A percentile compares a stretch with the other conserved stretches of the same genome.
phyloP scores from a whole-genome alignment of 2,329 filamentous ascomycete species.

The Paecilomyces fulvus region DNA sequence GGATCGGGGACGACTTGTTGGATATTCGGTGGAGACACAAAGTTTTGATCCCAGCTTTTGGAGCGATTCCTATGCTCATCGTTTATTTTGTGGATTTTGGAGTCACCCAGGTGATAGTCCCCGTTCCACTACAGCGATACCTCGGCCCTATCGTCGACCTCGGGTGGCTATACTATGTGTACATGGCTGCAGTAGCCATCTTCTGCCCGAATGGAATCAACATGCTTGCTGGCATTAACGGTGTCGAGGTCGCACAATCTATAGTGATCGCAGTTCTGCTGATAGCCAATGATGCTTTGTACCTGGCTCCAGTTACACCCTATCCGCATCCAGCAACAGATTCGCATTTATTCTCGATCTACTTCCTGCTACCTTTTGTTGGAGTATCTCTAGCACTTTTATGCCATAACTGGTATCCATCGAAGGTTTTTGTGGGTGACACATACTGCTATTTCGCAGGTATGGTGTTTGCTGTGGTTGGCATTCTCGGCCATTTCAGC shows the following conservation, averaged over 20 bases:
- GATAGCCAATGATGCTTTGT: conserved; percentile 77
- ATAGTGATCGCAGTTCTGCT: conserved; percentile 80
- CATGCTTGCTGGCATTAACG: conserved; percentile 98
- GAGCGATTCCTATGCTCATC: conserved; percentile 84
- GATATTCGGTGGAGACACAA: conserved; percentile 99
- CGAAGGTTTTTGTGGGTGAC: conserved; percentile 91
- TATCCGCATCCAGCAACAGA: conserved; percentile 92
- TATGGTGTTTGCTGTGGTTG: conserved; percentile 97
- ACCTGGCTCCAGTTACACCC: conserved; percentile 63
- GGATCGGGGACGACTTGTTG: conserved; percentile 91
- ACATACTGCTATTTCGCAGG: conserved; percentile 99
- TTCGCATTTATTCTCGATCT: conserved; percentile 91
- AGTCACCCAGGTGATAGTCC: conserved; percentile 90
- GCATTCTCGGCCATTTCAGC: conserved; percentile 94
- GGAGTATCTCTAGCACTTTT: conserved; percentile 83
- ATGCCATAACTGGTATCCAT: conserved; percentile 91
- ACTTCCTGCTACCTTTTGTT: conserved; percentile 87
- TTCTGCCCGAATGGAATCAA: conserved; percentile 99
- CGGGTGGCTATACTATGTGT: conserved; percentile 77
- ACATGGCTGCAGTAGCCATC: conserved; percentile 94
- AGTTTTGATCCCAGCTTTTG: conserved; percentile 92
- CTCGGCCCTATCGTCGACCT: conserved; percentile 80
- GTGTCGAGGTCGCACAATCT: conserved; percentile 92
- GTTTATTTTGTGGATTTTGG: conserved; percentile 99
- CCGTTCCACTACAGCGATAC: conserved; percentile 73